phyloP scores from a whole-genome alignment of 2,329 filamentous ascomycete genomes.

The Epichloe sibirici region DNA sequence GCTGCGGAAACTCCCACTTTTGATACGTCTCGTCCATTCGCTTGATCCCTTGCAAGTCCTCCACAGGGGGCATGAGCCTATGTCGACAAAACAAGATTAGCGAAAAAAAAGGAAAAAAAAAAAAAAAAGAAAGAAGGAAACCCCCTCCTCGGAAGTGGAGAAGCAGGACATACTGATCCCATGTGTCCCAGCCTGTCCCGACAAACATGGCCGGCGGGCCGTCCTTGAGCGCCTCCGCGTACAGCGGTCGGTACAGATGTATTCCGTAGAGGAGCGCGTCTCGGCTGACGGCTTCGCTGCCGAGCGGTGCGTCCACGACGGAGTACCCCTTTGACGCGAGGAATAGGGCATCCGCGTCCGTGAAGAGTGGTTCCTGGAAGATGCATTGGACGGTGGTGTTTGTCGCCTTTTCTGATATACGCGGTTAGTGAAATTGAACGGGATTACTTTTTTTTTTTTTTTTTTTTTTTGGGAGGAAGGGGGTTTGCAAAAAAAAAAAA shows the following conservation, averaged over 20 bases:
- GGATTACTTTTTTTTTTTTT: not conserved
- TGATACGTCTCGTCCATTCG: slow-evolving; percentile 10
- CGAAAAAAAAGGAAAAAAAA: not conserved
- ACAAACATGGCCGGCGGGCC: slow-evolving; percentile 42
- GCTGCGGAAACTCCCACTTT: slow-evolving; percentile 9
- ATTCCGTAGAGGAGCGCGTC: slow-evolving; percentile 48
- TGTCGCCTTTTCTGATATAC: slow-evolving; percentile 10
- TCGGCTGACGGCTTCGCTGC: slow-evolving; percentile 35
- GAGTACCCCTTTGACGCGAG: slow-evolving; percentile 41
- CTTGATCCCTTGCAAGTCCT: slow-evolving; percentile 3
- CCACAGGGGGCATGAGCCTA: not conserved
- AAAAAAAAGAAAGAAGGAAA: not conserved
- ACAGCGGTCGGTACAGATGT: slow-evolving; percentile 45
- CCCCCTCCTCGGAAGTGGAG: no score
- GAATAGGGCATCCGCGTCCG: slow-evolving; percentile 35
- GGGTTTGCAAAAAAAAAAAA: not conserved
- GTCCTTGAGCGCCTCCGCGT: slow-evolving; percentile 34
- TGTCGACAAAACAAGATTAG: not conserved
- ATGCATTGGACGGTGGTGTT: slow-evolving; percentile 27
- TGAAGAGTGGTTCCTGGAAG: slow-evolving; percentile 45
- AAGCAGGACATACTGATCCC: slow-evolving; percentile 33
- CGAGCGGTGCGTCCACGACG: slow-evolving; percentile 38
- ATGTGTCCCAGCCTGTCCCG: slow-evolving; percentile 40
- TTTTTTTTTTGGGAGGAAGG: not conserved
- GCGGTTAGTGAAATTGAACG: not conserved